Percentiles rank a stretch among this genome's conserved stretches.
These are phyloP conservation scores for Cercospora beticola DNA, from an alignment of 2,329 filamentous ascomycete species.

Conservation along the genomic window DNA sequence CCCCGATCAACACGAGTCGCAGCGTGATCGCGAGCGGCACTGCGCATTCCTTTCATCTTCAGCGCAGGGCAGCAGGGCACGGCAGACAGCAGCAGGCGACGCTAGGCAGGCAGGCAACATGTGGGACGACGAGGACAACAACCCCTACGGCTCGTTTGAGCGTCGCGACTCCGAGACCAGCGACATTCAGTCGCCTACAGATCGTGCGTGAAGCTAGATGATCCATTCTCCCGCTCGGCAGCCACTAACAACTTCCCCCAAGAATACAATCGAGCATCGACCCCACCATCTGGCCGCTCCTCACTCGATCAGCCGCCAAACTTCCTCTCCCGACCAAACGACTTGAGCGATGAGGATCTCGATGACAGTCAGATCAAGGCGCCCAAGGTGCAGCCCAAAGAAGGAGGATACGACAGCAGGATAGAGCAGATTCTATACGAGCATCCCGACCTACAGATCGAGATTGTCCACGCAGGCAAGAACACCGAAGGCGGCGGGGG, in stretches of 20 bases:
- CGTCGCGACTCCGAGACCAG: slow-evolving; percentile 77
- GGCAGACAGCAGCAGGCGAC: background rate
- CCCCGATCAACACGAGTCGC: background rate
- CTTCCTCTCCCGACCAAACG: slow-evolving; percentile 53
- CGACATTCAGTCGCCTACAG: slow-evolving; percentile 44
- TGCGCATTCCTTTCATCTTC: slow-evolving; percentile 1
- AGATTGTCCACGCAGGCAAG: slow-evolving; percentile 95
- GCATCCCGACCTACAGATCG: slow-evolving; percentile 81
- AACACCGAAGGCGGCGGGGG: slow-evolving; percentile 86
- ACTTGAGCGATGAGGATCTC: slow-evolving; percentile 61
- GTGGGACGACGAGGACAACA: slow-evolving; percentile 99
- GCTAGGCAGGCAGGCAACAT: slow-evolving; percentile 54
- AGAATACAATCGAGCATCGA: slow-evolving; percentile 60
- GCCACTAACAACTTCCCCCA: slow-evolving; percentile 25
- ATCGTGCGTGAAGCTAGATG: slow-evolving; percentile 27
- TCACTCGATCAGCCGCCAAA: slow-evolving; percentile 66
- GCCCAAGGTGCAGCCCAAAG: slow-evolving; percentile 59
- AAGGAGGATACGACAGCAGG: slow-evolving; percentile 87
- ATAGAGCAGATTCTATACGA: slow-evolving; percentile 98
- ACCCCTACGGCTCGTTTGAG: slow-evolving; percentile 93
- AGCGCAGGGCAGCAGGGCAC: background rate
- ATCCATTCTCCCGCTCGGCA: background rate
- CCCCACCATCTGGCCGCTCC: slow-evolving; percentile 69
- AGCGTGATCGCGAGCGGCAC: background rate
- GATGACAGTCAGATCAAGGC: slow-evolving; percentile 49